Evolutionary conservation across 495 filamentous ascomycete genomes (phyloP), one percentile per base, ranked within the genome.

Genomic region (Platismatia glauca): DNA sequence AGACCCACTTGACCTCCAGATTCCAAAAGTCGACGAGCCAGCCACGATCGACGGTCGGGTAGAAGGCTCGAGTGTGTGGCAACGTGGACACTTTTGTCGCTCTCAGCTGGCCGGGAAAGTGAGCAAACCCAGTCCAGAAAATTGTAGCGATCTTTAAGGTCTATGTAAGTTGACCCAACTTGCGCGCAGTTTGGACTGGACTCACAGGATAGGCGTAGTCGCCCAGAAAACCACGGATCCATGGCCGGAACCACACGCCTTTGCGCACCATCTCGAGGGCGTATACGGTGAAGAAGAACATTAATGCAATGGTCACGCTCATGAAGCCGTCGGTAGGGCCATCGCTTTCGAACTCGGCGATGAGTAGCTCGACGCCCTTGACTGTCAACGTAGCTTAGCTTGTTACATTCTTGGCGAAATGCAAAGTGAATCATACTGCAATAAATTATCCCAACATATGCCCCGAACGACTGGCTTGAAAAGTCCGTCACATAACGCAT

Each of bases 11-110:
- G 12, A 75, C 74, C 18, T 64, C 61, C 22, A 78, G 64, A 15
- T 72, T 68, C 77, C 77, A 79, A 65, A 79, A 79, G 33, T 69
- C 58, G 55, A 79, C 68, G 20, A 78, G 69, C 77, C 76, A 78
- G 38, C 66, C 58, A 4, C 77, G 69, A 62, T 74, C 71, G 0
- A 61, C 63, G 15, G 75, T 77, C 9, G 75, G 77, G 57, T 71
- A 77, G 68, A 78, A 79, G 1, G 76, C 76, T 50, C 66, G 65
- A 2, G 68, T 74, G 43, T 67, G 72, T n/a, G 74, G 74, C 13
- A 79, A 64, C 1, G 58, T 72, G 11, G 64, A 57, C 9, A 77
- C 31, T 22, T 67, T 39, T 7, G 60, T 58, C 7, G 39, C 59
- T 55, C 57, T 60, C 39, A 66, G 41, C 27, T 38, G 59, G 7